Conservation (phyloP, 805 yeast genomes). For the Wickerhamiella kazuoi region DNA sequence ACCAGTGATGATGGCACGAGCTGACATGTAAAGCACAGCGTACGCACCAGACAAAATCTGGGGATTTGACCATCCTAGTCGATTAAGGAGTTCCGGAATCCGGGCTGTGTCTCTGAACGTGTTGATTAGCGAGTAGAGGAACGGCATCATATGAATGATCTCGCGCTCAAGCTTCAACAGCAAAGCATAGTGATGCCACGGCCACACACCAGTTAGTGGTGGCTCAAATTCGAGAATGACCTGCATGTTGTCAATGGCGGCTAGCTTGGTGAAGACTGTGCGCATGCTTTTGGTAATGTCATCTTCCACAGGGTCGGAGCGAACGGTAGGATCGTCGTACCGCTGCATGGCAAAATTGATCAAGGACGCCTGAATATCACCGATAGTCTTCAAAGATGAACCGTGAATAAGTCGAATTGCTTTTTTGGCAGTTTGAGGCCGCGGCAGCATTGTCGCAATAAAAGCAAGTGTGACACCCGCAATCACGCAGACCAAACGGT, state of each 20-base stretch:
- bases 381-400: constrained; percentile 12
- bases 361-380: constrained; percentile 17
- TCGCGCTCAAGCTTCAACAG: constrained; percentile 15
- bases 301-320: constrained; percentile 14
- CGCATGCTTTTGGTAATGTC: constrained; percentile 9
- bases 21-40: constrained; percentile 4
- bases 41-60: constrained; percentile 1
- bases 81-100: constrained; percentile 3
- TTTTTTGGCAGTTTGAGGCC: constrained; percentile 18
- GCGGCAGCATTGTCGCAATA: constrained; percentile 19
- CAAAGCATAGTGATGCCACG: constrained; percentile 17
- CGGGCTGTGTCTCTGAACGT: constrained; percentile 10
- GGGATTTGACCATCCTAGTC: constrained; percentile 7
- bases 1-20: constrained; percentile 1
- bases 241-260: constrained; percentile 11
- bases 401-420: constrained; percentile 18
- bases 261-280: constrained; percentile 6
- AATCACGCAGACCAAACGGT: constrained; percentile 19
- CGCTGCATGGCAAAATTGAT: constrained; percentile 19
- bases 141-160: constrained; percentile 13
- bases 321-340: constrained; percentile 10
- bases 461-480: constrained; percentile 19
- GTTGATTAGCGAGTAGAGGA: constrained; percentile 16
- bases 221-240: constrained; percentile 20
- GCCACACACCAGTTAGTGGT: constrained; percentile 20